These are phyloP conservation scores for Spathaspora arborariae DNA, from an alignment of 805 yeast species.

Conservation along the genomic window DNA sequence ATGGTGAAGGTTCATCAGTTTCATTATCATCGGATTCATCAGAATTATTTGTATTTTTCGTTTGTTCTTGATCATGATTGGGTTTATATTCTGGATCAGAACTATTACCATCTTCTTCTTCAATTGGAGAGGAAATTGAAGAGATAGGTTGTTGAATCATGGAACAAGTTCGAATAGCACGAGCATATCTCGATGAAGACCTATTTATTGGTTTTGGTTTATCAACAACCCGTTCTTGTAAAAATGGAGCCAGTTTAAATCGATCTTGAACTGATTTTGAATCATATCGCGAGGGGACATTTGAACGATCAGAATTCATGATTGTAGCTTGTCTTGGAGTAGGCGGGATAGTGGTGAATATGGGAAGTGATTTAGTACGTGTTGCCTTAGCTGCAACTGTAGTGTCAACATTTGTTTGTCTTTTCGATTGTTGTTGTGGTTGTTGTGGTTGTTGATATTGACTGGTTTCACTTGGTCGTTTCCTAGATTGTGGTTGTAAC, in stretches of 20 bases:
- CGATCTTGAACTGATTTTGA: constrained; percentile 40
- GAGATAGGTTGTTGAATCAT: constrained; percentile 34
- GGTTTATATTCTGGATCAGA: constrained; percentile 38
- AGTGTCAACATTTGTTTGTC: constrained; percentile 3
- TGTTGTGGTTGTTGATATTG: neutral
- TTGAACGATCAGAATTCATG: constrained; percentile 39
- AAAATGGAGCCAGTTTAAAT: constrained; percentile 44
- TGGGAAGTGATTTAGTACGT: constrained; percentile 41
- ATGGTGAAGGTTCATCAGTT: constrained; percentile 31
- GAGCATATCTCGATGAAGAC: constrained; percentile 11
- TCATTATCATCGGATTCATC: constrained; percentile 20
- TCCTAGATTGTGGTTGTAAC: constrained; percentile 8
- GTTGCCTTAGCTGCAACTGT: constrained; percentile 34
- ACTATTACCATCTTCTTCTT: constrained; percentile 30
- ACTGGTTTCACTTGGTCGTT: constrained; percentile 8
- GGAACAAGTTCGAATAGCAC: constrained; percentile 42
- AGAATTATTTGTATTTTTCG: constrained; percentile 23
- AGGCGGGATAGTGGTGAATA: constrained; percentile 31
- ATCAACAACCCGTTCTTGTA: constrained; percentile 39
- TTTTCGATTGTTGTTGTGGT: neutral
- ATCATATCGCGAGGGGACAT: constrained; percentile 35
- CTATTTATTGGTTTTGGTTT: constrained; percentile 28
- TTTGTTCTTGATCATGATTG: constrained; percentile 12
- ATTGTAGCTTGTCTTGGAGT: constrained; percentile 38
- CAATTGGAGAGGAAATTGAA: constrained; percentile 39